phyloP scores from a whole-genome alignment of 352 stramenopile genomes.

The Globisporangium middletonii region DNA sequence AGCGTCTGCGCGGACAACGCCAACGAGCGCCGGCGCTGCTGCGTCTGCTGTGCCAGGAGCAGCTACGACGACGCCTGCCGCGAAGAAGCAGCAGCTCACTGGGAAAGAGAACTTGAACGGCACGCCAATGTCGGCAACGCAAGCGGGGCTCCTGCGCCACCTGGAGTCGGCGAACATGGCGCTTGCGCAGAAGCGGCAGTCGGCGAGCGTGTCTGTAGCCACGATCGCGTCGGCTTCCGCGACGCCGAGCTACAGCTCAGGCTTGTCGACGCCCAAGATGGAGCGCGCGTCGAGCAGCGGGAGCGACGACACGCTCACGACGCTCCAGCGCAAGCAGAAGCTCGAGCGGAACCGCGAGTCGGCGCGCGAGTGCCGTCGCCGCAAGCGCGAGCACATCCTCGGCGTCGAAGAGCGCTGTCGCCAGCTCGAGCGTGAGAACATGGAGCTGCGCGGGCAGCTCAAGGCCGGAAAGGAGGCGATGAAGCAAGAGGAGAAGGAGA shows the following conservation, averaged over 20 bases:
- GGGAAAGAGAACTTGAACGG: slow-evolving; percentile 19
- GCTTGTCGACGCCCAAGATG: slow-evolving; percentile 36
- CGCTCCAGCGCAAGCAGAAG: slow-evolving; percentile 73
- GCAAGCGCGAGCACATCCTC: slow-evolving; percentile 85
- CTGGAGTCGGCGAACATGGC: slow-evolving; percentile 69
- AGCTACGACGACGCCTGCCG: slow-evolving; percentile 12
- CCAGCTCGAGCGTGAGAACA: slow-evolving; percentile 87
- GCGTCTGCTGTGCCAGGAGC: neutral
- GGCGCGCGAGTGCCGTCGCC: slow-evolving; percentile 85
- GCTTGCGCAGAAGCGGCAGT: slow-evolving; percentile 50
- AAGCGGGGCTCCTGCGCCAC: slow-evolving; percentile 58
- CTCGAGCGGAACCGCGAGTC: slow-evolving; percentile 91
- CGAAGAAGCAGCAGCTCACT: slow-evolving; percentile 22
- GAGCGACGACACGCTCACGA: slow-evolving; percentile 35
- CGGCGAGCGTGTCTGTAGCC: slow-evolving; percentile 3
- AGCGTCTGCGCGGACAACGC: slow-evolving; percentile 10
- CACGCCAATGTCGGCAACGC: slow-evolving; percentile 42
- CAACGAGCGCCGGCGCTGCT: neutral
- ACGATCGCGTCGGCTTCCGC: slow-evolving; percentile 2
- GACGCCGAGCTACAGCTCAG: neutral
- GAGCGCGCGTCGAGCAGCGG: slow-evolving; percentile 51
- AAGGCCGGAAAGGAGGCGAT: slow-evolving; percentile 85
- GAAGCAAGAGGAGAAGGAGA: slow-evolving; percentile 81
- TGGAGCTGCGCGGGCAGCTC: slow-evolving; percentile 87
- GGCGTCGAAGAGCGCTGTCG: slow-evolving; percentile 74